Evolutionary conservation across 768 basidiomycete genomes (phyloP), one percentile per base, ranked within the genome.

Genomic region (Naganishia randhawae): DNA sequence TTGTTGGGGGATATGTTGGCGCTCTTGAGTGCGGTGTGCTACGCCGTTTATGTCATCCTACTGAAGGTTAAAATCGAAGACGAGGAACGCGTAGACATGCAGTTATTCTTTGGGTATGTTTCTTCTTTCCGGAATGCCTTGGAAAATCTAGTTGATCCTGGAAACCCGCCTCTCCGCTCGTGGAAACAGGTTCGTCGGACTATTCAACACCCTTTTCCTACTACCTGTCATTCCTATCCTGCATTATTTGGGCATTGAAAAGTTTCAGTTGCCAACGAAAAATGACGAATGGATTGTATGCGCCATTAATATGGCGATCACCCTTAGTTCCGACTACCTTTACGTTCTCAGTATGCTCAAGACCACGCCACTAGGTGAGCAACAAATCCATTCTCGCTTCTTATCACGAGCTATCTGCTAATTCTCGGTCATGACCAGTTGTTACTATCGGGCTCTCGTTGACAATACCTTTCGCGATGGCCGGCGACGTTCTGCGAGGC

Each of bases 391-490:
- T 39, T 33, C 11, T 4, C 37, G 9, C 17, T 2, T 27, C 19
- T 22, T 19, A 7, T 17, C 5, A n/a, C 42, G 62, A 53, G 8
- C 2, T 3, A 22, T 17, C 41, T 42, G 50, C 66, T 70, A 63
- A 63, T 52, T 27, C 19, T 5, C 50, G 32, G n/a, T 19, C 13
- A 11, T 35, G 2, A 3, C n/a, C 65, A 76, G 91, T 96, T 22
- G 94, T 90, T 19, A 98, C 95, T 0, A 83, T 97, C 65, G 95
- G 95, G 31, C 84, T 98, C 10, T 91, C 89, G 66, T 84, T 98
- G 16, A 96, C 96, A 0, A 96, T 97, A 77, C 95, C 93, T 5
- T 82, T 94, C 62, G 92, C 96, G 7, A 87, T 97, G 55, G 61
- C 89, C 10, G 93, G 93, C 16, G 93, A 96, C 73, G 82, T 86